Evolutionary conservation across 176 grass and related monocot genomes (phyloP).

Genomic region (Elaeis guineensis): DNA sequence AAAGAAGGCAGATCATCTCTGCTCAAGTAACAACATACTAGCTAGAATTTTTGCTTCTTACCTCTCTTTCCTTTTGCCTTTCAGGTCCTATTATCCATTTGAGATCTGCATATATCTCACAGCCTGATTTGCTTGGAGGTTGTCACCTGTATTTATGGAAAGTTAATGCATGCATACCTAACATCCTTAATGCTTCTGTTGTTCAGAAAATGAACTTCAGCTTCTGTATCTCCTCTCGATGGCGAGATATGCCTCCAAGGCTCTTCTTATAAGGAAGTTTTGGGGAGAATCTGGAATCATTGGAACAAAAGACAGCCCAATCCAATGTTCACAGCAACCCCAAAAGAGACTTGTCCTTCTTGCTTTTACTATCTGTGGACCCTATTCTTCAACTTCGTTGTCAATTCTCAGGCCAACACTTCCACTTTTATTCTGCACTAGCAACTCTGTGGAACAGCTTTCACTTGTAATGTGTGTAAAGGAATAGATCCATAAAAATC

Average conservation of each 20-base stretch:
- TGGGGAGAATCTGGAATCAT: conserved; percentile 10
- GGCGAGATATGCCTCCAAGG: background rate
- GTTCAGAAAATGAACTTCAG: background rate
- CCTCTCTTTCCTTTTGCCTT: conserved; percentile 17
- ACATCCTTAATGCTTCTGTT: background rate
- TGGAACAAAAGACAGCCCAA: conserved; percentile 34
- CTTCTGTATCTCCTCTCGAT: background rate
- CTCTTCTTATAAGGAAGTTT: conserved; percentile 13
- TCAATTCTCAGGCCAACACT: conserved; percentile 31
- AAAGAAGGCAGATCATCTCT: background rate
- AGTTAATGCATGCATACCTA: background rate
- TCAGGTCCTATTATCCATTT: conserved; percentile 36
- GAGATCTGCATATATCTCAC: conserved; percentile 35
- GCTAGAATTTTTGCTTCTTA: conserved; percentile 30
- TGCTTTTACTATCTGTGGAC: conserved; percentile 43
- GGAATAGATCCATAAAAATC: conserved; percentile 29
- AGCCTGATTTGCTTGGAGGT: background rate
- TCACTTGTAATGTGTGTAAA: conserved; percentile 39
- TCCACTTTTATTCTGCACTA: conserved; percentile 36
- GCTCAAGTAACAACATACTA: conserved; percentile 6
- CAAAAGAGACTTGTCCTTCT: conserved; percentile 91
- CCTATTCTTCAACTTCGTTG: conserved; percentile 31
- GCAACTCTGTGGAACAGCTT: conserved; percentile 45
- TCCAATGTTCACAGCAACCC: conserved; percentile 55
- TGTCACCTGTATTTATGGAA: background rate